Conservation (phyloP, 208 protist species). For the Vickermania spadyakhi region DNA sequence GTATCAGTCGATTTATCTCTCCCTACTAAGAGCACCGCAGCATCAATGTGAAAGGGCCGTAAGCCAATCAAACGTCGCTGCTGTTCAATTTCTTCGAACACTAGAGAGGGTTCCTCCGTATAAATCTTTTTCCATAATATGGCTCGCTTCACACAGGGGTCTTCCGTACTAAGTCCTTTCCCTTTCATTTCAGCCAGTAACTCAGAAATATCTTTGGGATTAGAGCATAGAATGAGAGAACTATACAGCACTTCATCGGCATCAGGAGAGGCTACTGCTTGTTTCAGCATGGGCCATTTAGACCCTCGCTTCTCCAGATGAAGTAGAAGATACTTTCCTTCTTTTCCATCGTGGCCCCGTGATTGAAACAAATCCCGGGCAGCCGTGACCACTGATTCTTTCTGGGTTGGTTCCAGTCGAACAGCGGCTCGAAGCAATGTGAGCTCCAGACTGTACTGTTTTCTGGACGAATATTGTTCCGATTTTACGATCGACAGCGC, state of each 20-base stretch:
- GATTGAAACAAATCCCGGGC: not conserved
- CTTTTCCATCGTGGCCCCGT: constrained; percentile 15
- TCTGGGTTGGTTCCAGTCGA: constrained; percentile 6
- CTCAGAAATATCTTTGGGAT: constrained; percentile 26
- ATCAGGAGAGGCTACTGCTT: constrained; percentile 42
- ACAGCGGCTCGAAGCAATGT: constrained; percentile 20
- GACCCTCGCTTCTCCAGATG: constrained; percentile 27
- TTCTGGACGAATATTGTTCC: constrained; percentile 25
- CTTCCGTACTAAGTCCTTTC: constrained; percentile 57
- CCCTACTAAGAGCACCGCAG: constrained; percentile 27
- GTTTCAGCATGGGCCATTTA: constrained; percentile 34
- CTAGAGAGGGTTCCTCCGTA: constrained; percentile 25
- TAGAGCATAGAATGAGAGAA: constrained; percentile 47
- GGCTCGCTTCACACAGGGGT: constrained; percentile 52
- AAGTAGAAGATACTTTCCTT: constrained; percentile 47
- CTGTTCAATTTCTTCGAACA: constrained; percentile 55
- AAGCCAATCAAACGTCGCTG: constrained; percentile 50
- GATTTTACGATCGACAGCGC: constrained; percentile 40
- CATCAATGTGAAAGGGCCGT: constrained; percentile 32
- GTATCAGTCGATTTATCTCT: constrained; percentile 21
- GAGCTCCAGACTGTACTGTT: constrained; percentile 31
- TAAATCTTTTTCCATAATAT: constrained; percentile 41
- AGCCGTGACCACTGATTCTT: not conserved
- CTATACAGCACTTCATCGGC: constrained; percentile 72
- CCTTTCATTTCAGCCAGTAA: constrained; percentile 53